Base-by-base conservation (phyloP, 768 basidiomycete genomes). In the Lentinula lateritia region DNA sequence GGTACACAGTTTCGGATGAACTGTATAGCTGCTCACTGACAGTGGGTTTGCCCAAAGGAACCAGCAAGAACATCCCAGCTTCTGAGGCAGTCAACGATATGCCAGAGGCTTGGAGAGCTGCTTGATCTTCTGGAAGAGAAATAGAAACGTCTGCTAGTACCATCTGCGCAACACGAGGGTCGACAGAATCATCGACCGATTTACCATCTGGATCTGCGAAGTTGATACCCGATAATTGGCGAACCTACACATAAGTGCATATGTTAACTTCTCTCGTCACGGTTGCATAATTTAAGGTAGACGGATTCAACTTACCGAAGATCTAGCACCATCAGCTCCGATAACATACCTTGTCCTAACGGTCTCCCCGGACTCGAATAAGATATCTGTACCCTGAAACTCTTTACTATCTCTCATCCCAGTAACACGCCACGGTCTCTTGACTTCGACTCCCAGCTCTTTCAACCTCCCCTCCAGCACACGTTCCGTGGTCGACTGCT, bases 251-350 rank as follows among this genome's bases (percentile, higher is more conserved):
- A 20, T 6, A 18, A 13, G 15, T 57, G 15, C 39, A 39, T 3
- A 28, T 8, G 13, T 15, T 35, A 12, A 62, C 52, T 60, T 28
- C 6, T 5, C 32, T 8, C 43, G 12, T 34, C 15, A 10, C 18
- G 5, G 74, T 53, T 61, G 76, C 77, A n/a, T 61, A 61, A 76
- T 78, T 53, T 63, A 72, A 9, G 74, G 62, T 0, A 32, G 2
- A 28, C 28, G n/a, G 9, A n/a, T 48, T 23, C 42, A 6, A 12
- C 45, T 36, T 59, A 59, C 58, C 10, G 38, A 13, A 13, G 58
- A 59, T 36, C 16, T 59, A n/a, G 45, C 58, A 18, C 81, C 80
- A 66, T 82, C 81, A 5, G 80, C 79, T 12, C 78, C 80, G 32
- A 82, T 65, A 6, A 81, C 46, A 28, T 50, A 48, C 12, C 20